Evolutionary conservation across 345 rosid genomes (phyloP).

Genomic region (Triadica sebifera): DNA sequence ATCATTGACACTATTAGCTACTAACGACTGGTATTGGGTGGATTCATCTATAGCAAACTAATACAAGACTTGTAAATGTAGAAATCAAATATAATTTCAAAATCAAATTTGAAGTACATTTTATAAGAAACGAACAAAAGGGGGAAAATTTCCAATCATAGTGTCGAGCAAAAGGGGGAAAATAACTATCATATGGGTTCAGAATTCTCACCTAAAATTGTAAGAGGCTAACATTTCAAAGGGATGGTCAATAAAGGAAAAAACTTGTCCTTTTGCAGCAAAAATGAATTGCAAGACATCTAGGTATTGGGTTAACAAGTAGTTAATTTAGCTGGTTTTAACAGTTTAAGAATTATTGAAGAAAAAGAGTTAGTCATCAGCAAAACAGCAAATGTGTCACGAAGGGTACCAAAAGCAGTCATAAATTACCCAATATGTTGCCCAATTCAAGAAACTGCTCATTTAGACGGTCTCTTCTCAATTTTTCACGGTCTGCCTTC

Average conservation of each 20-base stretch:
- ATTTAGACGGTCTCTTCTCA: conserved; percentile 70
- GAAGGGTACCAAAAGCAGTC: neutral
- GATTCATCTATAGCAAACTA: neutral
- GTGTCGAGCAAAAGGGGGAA: neutral
- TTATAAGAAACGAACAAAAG: neutral
- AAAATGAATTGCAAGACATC: neutral
- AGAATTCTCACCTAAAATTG: neutral
- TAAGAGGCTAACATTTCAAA: neutral
- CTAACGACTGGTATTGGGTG: neutral
- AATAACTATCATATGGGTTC: neutral
- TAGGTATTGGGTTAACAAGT: neutral
- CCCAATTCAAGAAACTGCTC: conserved; percentile 72
- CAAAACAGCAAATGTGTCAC: no score
- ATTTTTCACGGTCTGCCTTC: conserved; percentile 70
- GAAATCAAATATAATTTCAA: neutral
- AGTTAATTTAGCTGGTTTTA: neutral
- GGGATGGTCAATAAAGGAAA: neutral
- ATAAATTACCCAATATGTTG: conserved; percentile 45
- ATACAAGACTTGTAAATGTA: neutral
- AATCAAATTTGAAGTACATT: neutral
- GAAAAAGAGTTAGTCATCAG: no score
- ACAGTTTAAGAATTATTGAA: no score
- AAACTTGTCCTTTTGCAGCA: no score
- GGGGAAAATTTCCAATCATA: neutral
- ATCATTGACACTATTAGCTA: neutral